Percentiles rank a stretch among this genome's conserved stretches.
phyloP scores from a whole-genome alignment of 2,329 filamentous ascomycete species.

The Aspergillus novoparasiticus region DNA sequence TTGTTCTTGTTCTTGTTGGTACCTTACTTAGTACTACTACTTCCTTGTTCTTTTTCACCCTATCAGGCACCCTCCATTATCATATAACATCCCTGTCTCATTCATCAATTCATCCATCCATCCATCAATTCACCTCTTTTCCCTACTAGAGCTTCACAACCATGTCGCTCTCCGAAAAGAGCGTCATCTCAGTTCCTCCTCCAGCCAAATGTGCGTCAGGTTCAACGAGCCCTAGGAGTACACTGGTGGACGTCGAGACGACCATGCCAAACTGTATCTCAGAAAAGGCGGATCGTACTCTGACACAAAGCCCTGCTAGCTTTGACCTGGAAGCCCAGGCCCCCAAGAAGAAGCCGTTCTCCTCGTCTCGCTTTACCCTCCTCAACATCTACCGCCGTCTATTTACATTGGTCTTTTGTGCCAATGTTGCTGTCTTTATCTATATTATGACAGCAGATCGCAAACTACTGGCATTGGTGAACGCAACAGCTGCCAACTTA shows the following conservation, averaged over 20 bases:
- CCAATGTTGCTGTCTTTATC: conserved; percentile 43
- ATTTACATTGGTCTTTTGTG: conserved; percentile 44
- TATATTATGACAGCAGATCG: conserved; percentile 38
- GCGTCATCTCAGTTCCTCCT: conserved; percentile 19
- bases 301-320: conserved; percentile 14
- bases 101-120: background rate
- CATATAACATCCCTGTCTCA: background rate
- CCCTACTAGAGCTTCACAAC: background rate
- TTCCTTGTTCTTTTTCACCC: background rate
- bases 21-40: no score
- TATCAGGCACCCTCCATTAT: background rate
- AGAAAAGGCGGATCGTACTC: conserved; percentile 22
- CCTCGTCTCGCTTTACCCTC: conserved; percentile 38
- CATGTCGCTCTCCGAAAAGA: conserved; percentile 22
- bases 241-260: conserved; percentile 23
- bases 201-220: conserved; percentile 18
- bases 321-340: conserved; percentile 35
- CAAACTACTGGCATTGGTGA: conserved; percentile 42
- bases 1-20: background rate
- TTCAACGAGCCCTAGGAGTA: conserved; percentile 21
- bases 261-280: conserved; percentile 16
- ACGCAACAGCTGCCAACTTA: conserved; percentile 51
- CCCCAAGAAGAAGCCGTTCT: conserved; percentile 24
- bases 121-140: background rate
- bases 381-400: conserved; percentile 48